Evolutionary conservation across 306 rosid genomes (phyloP).

Genomic region (Quercus agrifolia): DNA sequence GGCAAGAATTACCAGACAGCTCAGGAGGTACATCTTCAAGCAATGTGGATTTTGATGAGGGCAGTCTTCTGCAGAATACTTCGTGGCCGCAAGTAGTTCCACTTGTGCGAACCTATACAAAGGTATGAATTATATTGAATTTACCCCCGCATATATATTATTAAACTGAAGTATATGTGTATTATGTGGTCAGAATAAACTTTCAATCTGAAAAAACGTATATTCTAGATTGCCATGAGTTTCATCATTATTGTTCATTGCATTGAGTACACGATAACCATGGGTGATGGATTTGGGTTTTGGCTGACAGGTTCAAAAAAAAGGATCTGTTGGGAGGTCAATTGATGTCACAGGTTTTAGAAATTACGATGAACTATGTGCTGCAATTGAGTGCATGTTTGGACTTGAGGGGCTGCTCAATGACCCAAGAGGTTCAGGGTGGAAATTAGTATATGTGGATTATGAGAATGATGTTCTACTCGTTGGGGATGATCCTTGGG

Average conservation of each 20-base stretch:
- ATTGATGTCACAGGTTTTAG: slow-evolving; percentile 79
- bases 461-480: slow-evolving; percentile 87
- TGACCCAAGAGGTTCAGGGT: slow-evolving; percentile 81
- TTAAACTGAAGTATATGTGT: neutral
- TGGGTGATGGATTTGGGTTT: neutral
- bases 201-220: neutral
- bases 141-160: neutral
- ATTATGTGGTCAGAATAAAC: neutral
- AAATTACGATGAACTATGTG: slow-evolving; percentile 72
- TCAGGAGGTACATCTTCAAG: slow-evolving; percentile 90
- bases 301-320: slow-evolving; percentile 69
- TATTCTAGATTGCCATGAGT: neutral
- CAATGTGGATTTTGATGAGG: slow-evolving; percentile 82
- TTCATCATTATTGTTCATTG: neutral
- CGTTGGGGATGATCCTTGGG: slow-evolving; percentile 98
- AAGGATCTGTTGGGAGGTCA: slow-evolving; percentile 97
- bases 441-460: slow-evolving; percentile 94
- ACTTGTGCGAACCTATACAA: slow-evolving; percentile 77
- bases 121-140: slow-evolving; percentile 38
- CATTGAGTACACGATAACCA: neutral
- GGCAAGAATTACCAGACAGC: slow-evolving; percentile 56
- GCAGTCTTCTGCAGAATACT: slow-evolving; percentile 69
- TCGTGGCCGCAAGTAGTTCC: slow-evolving; percentile 83
- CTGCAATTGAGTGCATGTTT: slow-evolving; percentile 89
- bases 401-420: slow-evolving; percentile 86